phyloP scores from a whole-genome alignment of 345 rosid species.

The Chamaenerion angustifolium region DNA sequence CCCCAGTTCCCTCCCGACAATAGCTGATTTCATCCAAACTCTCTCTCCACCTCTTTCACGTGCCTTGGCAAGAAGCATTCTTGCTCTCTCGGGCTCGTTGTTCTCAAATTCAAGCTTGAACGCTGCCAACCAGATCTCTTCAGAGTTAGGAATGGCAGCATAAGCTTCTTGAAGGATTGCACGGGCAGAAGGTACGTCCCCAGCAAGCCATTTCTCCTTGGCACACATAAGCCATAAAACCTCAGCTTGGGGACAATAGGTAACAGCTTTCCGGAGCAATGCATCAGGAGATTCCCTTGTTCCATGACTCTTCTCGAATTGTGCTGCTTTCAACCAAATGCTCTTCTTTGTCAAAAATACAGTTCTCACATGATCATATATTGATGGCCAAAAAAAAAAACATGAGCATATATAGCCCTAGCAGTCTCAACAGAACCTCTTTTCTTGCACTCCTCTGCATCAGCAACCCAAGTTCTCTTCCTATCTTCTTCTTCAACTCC shows the following conservation, averaged over 20 bases:
- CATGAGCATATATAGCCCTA: slow-evolving; percentile 78
- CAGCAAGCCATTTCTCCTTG: slow-evolving; percentile 96
- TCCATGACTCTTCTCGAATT: slow-evolving; percentile 92
- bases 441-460: slow-evolving; percentile 95
- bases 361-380: no score
- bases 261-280: slow-evolving; percentile 67
- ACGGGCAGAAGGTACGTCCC: slow-evolving; percentile 88
- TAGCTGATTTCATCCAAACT: slow-evolving; percentile 97
- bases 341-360: slow-evolving; percentile 89
- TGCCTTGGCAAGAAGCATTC: slow-evolving; percentile 84
- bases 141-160: slow-evolving; percentile 82
- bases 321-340: slow-evolving; percentile 90
- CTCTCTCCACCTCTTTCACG: slow-evolving; percentile 96
- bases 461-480: slow-evolving; percentile 96
- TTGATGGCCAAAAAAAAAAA: no score
- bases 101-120: slow-evolving; percentile 98
- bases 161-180: slow-evolving; percentile 91
- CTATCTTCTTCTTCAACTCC: slow-evolving; percentile 97
- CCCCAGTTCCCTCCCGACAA: slow-evolving; percentile 84
- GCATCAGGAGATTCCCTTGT: slow-evolving; percentile 86
- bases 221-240: slow-evolving; percentile 99
- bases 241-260: slow-evolving; percentile 85
- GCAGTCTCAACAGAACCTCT: slow-evolving; percentile 85
- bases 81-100: slow-evolving; percentile 89
- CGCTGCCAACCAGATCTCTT: slow-evolving; percentile 94